Base-by-base conservation (phyloP, 2,329 filamentous ascomycete genomes). In the Cladophialophora exuberans region DNA sequence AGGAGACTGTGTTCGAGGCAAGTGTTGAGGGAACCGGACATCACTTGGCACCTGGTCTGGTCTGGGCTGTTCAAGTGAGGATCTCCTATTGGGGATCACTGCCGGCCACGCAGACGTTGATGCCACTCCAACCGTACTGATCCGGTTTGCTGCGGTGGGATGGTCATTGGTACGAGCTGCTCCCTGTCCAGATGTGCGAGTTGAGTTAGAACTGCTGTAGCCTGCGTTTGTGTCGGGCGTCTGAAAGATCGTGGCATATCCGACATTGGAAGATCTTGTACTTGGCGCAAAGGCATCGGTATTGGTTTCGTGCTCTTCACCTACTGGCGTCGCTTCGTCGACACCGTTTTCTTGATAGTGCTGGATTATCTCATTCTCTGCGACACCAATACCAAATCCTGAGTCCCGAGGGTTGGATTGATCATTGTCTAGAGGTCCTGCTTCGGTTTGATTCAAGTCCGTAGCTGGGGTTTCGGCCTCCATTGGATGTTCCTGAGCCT, bases 331-430 rank as follows among this genome's bases (percentile, higher is more conserved):
- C 13, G 22, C 25, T 25, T 17, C 17, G 15, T 60, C 35, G 28
- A 23, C 42, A n/a, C n/a, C n/a, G n/a, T n/a, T n/a, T n/a, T n/a
- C n/a, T n/a, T n/a, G n/a, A n/a, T n/a, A n/a, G 13, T 52, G 38
- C 35, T 50, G 25, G 9, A 28, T 38, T 30, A 55, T 17, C 7
- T 49, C 52, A 15, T 56, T 10, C n/a, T 44, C 52, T 10, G 44
- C 18, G 20, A 13, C 48, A 51, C 49, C 48, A 33, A 58, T 52
- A 1, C 58, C 56, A 49, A 58, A 58, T 18, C 55, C 58, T 35
- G 58, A 61, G 28, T 61, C 58, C 20, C 58, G 44, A 28, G 39
- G 52, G 26, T 56, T 52, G 5, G 35, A 15, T n/a, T 43, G 41
- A 13, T 49, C 39, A 6, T 38, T 30, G 22, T 25, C 33, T n/a